Conservation (phyloP, 768 basidiomycete genomes). For the Serendipita sp. region DNA sequence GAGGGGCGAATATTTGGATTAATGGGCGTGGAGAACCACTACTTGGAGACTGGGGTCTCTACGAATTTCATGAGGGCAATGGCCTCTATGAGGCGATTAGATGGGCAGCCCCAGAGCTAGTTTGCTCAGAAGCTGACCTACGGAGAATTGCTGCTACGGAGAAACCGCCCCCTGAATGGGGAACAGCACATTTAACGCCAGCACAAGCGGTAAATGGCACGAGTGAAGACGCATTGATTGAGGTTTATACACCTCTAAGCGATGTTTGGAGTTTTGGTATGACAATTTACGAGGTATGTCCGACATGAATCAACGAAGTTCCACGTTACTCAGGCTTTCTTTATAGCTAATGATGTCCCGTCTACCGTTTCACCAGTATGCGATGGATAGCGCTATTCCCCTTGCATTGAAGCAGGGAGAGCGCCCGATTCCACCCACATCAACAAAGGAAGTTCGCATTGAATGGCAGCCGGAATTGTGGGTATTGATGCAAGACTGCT, state of each 20-base stretch:
- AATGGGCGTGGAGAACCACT: background rate
- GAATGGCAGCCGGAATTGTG: slow-evolving; percentile 3
- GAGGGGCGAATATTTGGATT: background rate
- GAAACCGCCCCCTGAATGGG: background rate
- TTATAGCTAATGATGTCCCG: background rate
- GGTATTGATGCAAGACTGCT: background rate
- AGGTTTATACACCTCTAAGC: background rate
- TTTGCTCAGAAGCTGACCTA: background rate
- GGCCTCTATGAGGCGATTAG: background rate
- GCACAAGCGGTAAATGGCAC: background rate
- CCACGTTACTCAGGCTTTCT: background rate
- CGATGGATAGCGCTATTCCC: background rate
- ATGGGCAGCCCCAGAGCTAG: background rate
- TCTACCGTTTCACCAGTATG: background rate
- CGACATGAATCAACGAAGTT: background rate
- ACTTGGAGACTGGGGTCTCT: background rate
- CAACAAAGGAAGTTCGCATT: background rate
- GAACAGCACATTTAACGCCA: background rate
- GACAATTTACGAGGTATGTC: slow-evolving; percentile 2
- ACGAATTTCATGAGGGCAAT: background rate
- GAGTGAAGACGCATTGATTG: background rate
- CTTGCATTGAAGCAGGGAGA: background rate
- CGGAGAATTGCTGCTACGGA: background rate
- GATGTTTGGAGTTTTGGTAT: slow-evolving; percentile 5
- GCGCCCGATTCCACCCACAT: background rate